phyloP scores from a whole-genome alignment of 2,329 filamentous ascomycete genomes.

The Claviceps pazoutovae region DNA sequence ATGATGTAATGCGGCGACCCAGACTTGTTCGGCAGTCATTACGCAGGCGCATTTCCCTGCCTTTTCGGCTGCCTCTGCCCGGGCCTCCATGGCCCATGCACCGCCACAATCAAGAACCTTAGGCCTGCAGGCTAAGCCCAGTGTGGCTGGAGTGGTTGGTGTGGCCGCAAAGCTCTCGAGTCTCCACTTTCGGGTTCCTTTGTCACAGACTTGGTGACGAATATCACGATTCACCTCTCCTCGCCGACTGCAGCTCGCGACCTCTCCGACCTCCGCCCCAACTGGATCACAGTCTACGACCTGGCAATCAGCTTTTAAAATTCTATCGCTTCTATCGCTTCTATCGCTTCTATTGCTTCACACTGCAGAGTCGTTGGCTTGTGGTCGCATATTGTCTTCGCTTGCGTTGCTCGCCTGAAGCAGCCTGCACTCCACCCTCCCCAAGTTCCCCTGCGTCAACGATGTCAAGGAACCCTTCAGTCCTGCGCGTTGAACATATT shows the following conservation, averaged over 20 bases:
- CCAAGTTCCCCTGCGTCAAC: constrained; percentile 4
- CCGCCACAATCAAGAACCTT: constrained; percentile 2
- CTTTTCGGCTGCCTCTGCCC: constrained; percentile 2
- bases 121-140: not conserved
- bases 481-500: constrained; percentile 16
- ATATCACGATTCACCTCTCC: not conserved
- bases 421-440: not conserved
- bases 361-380: not conserved
- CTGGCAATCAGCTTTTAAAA: too few relatives aligned
- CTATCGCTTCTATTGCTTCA: not conserved
- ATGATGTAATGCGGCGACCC: constrained; percentile 14
- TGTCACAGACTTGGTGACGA: not conserved
- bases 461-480: constrained; percentile 21
- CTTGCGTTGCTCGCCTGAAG: not conserved
- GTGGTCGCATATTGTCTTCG: not conserved
- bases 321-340: not conserved
- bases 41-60: not conserved
- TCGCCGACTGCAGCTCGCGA: not conserved
- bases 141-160: not conserved
- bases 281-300: not conserved
- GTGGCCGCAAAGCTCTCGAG: not conserved
- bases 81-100: not conserved
- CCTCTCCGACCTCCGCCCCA: not conserved
- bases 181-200: not conserved
- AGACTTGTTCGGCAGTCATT: not conserved